Percentiles rank a stretch among this genome's conserved stretches.
These are phyloP conservation scores for Paecilomyces sp. DNA, from an alignment of 2,329 filamentous ascomycete species.

Conservation along the genomic window DNA sequence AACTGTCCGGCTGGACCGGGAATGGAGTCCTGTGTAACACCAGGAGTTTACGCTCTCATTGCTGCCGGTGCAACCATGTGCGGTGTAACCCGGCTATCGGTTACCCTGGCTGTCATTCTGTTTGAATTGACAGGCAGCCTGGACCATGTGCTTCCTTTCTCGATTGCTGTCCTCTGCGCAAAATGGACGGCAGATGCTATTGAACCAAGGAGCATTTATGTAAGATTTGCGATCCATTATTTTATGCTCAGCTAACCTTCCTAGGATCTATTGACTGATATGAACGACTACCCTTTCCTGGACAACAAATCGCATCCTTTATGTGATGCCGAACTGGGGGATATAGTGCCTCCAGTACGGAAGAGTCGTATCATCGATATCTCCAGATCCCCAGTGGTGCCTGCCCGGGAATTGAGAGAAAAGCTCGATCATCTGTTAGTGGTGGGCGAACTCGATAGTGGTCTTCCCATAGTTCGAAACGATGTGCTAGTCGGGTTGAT, in stretches of 20 bases:
- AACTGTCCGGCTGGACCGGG: conserved; percentile 60
- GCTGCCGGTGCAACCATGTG: conserved; percentile 97
- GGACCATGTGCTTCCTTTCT: conserved; percentile 93
- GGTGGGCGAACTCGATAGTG: conserved; percentile 85
- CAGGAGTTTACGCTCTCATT: conserved; percentile 92
- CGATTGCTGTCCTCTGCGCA: conserved; percentile 81
- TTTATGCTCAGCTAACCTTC: conserved; percentile 9
- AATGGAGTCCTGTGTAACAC: conserved; percentile 80
- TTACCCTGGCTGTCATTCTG: conserved; percentile 88
- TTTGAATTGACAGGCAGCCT: conserved; percentile 94
- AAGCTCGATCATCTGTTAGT: conserved; percentile 78
- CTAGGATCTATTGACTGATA: conserved; percentile 82
- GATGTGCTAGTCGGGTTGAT: conserved; percentile 81
- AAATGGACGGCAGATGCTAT: conserved; percentile 98
- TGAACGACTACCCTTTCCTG: conserved; percentile 97
- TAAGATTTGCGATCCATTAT: conserved; percentile 32
- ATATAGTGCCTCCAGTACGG: conserved; percentile 72
- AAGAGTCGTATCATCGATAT: conserved; percentile 82
- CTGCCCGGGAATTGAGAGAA: conserved; percentile 65
- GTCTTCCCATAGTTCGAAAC: conserved; percentile 75
- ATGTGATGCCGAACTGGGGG: conserved; percentile 80
- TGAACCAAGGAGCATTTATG: conserved; percentile 89
- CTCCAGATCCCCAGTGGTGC: conserved; percentile 69
- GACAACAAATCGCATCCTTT: conserved; percentile 91
- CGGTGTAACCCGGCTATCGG: conserved; percentile 85